These are phyloP conservation scores for Phialophora macrospora DNA, from an alignment of 2,329 filamentous ascomycete species.

Conservation along the genomic window DNA sequence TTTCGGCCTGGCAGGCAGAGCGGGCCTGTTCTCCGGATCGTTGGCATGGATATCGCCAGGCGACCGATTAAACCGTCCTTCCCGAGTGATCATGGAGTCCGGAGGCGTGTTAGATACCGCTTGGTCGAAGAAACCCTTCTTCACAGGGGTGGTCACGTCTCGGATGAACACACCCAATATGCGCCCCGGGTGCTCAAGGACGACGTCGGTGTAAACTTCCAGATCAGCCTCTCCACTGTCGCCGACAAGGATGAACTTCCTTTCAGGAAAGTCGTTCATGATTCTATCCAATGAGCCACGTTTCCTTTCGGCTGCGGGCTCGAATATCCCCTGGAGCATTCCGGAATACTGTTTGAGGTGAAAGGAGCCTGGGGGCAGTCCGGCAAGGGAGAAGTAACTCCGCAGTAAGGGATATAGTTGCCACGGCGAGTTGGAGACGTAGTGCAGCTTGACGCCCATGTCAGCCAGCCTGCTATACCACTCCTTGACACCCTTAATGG, in stretches of 20 bases:
- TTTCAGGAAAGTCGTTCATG: slow-evolving; percentile 83
- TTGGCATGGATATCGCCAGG: slow-evolving; percentile 33
- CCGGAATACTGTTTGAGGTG: slow-evolving; percentile 96
- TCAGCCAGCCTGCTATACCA: slow-evolving; percentile 82
- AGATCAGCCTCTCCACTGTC: slow-evolving; percentile 97
- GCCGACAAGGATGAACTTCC: slow-evolving; percentile 88
- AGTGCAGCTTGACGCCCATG: slow-evolving; percentile 87
- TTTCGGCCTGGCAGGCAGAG: slow-evolving; percentile 47
- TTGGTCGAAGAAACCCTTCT: slow-evolving; percentile 77
- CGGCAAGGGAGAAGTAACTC: slow-evolving; percentile 79
- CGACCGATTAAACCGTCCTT: slow-evolving; percentile 28
- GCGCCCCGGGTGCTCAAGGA: slow-evolving; percentile 77
- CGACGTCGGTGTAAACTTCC: slow-evolving; percentile 96
- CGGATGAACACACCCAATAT: slow-evolving; percentile 90
- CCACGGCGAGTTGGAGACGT: slow-evolving; percentile 99
- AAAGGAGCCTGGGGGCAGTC: slow-evolving; percentile 83
- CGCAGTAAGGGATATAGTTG: slow-evolving; percentile 90
- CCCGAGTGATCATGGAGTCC: slow-evolving; percentile 39
- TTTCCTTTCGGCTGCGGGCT: slow-evolving; percentile 94
- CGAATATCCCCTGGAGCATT: slow-evolving; percentile 97
- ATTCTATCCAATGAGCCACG: slow-evolving; percentile 85
- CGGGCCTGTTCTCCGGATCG: slow-evolving; percentile 43
- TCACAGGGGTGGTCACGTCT: slow-evolving; percentile 83
- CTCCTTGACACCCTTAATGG: slow-evolving; percentile 82
- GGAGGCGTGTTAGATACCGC: slow-evolving; percentile 49